Evolutionary conservation across 306 rosid genomes (phyloP).

Genomic region (Hippophae rhamnoides): DNA sequence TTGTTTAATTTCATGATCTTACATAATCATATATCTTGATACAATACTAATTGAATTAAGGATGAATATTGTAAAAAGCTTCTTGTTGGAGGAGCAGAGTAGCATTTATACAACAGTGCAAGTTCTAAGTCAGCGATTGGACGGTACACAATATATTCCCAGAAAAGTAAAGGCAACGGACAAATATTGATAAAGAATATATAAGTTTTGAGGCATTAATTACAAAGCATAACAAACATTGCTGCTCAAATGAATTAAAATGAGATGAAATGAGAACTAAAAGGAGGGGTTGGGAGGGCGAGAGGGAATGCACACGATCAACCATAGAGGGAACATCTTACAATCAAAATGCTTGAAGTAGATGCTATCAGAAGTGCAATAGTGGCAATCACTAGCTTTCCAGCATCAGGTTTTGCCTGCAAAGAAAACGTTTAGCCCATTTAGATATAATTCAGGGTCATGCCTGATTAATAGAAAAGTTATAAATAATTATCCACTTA

Average conservation of each 20-base stretch:
- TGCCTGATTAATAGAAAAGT: background rate
- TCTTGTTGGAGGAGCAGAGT: too few relatives aligned
- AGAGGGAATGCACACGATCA: background rate
- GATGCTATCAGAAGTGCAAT: constrained; percentile 26
- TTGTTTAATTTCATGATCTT: too few relatives aligned
- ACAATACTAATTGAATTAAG: too few relatives aligned
- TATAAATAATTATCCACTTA: constrained; percentile 4
- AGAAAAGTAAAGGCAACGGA: too few relatives aligned
- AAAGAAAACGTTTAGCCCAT: background rate
- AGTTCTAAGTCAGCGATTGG: too few relatives aligned
- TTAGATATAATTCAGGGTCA: constrained; percentile 2
- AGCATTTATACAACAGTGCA: too few relatives aligned
- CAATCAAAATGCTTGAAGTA: constrained; percentile 22
- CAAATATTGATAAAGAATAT: too few relatives aligned
- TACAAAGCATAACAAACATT: too few relatives aligned
- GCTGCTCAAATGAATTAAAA: background rate
- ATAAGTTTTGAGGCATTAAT: background rate
- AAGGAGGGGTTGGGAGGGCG: background rate
- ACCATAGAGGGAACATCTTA: constrained; percentile 12
- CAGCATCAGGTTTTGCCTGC: constrained; percentile 29
- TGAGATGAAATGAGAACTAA: background rate
- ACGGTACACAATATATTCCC: too few relatives aligned
- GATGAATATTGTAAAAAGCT: too few relatives aligned
- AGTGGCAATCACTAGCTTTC: constrained; percentile 19
- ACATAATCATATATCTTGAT: too few relatives aligned